Evolutionary conservation across 495 filamentous ascomycete species (phyloP), one percentile per base, ranked within the genome.

Genomic region (Neurospora sp.): DNA sequence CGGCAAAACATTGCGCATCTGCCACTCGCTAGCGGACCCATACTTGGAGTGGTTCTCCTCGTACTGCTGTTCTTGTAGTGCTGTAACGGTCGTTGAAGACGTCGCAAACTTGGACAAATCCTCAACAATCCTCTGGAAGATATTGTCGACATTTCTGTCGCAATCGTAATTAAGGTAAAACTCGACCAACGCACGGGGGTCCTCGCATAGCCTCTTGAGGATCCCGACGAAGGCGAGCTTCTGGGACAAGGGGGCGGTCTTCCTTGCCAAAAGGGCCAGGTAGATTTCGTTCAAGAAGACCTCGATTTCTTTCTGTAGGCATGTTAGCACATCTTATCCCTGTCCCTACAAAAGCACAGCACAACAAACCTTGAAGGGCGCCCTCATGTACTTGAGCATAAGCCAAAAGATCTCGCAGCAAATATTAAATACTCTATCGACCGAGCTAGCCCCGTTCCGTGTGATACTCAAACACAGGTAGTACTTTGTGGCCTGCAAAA

Each of bases 151-250:
- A 31, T 93, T 92, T 40, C 94, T 86, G 77, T 98, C 96, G 81
- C 96, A 99, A 78, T 99, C 96, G 76, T 99, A 99, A 80, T 99
- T 99, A 72, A 99, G 88, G 81, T 98, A 99, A 18, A 96, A 91
- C 83, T 99, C 96, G 5, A 99, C 96, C 73, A 99, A 80, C 0
- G 93, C 94, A 44, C 93, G 86, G 5, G 94, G 93, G 79, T 99
- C 95, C 16, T 88, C 90, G 69, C 91, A 93, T 39, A 98, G 84
- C 73, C 95, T 85, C 74, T 93, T 92, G 46, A 99, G 84, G 41
- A 98, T 87, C 70, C 90, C 90, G 83, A 99, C 89, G 73, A 98
- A 93, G 73, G 94, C 94, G 66, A 94, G 89, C 79, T 98, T 98
- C 77, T 99, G 96, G 71, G 92, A 94, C 7, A 90, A 84, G 48